Conservation (phyloP, 306 rosid species). For the Adenanthera pavonina region DNA sequence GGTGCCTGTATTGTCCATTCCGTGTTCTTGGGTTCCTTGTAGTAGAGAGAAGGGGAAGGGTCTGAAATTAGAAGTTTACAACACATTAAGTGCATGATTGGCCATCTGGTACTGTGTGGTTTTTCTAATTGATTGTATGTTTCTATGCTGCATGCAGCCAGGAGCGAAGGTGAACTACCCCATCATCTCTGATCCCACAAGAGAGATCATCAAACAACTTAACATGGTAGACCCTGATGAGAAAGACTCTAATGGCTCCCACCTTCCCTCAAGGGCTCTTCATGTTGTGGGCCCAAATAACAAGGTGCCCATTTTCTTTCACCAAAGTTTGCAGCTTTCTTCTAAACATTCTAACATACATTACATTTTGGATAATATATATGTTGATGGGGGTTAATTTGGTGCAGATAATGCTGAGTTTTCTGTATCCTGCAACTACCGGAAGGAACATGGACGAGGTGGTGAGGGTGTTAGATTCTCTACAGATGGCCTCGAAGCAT, state of each 20-base stretch:
- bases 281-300: slow-evolving; percentile 79
- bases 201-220: slow-evolving; percentile 76
- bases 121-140: not conserved
- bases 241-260: slow-evolving; percentile 58
- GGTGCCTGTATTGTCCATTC: not conserved
- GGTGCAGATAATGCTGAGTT: slow-evolving; percentile 71
- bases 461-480: slow-evolving; percentile 75
- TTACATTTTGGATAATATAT: not conserved
- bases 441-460: slow-evolving; percentile 94
- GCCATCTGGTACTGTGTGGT: not conserved
- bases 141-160: slow-evolving; percentile 46
- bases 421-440: slow-evolving; percentile 76
- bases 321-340: not conserved
- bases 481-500: slow-evolving; percentile 63
- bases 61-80: slow-evolving; percentile 17
- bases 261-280: slow-evolving; percentile 78
- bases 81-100: not conserved
- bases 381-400: not conserved
- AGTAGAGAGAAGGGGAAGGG: slow-evolving; percentile 3
- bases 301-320: slow-evolving; percentile 43
- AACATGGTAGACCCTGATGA: slow-evolving; percentile 90
- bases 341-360: too few relatives aligned
- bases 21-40: not conserved
- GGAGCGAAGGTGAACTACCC: slow-evolving; percentile 75
- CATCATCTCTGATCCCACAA: slow-evolving; percentile 61